A percentile compares a stretch with the other conserved stretches of the same genome.
These are phyloP conservation scores for Teunomyces lycoperdinae DNA, from an alignment of 805 yeast species.

Conservation along the genomic window DNA sequence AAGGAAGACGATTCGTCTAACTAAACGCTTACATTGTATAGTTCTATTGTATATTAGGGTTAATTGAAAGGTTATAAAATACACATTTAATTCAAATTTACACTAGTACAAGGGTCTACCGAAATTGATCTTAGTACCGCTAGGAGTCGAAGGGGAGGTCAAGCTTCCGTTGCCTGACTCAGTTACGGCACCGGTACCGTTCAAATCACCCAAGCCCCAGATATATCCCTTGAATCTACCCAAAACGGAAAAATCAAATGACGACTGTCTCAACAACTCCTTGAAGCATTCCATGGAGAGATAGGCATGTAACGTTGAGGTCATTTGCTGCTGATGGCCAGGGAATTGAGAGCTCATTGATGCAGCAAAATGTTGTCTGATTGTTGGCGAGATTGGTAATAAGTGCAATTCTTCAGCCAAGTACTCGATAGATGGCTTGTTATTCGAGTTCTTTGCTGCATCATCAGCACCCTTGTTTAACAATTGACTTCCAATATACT, in stretches of 20 bases:
- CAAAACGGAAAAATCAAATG: conserved; percentile 18
- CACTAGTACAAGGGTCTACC: conserved; percentile 20
- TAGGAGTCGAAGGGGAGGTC: conserved; percentile 23
- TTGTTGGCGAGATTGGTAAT: conserved; percentile 55
- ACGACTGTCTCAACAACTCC: conserved; percentile 43
- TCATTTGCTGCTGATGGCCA: conserved; percentile 28
- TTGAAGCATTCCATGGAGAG: conserved; percentile 64
- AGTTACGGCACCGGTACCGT: conserved; percentile 8
- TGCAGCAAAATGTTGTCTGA: conserved; percentile 29
- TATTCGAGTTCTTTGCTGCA: conserved; percentile 12
- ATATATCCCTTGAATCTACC: conserved; percentile 47
- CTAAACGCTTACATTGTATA: conserved; percentile 6
- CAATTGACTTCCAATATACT: conserved; percentile 44
- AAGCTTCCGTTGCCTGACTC: conserved; percentile 6
- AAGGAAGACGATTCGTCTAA: conserved; percentile 30
- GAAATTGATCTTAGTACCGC: conserved; percentile 25
- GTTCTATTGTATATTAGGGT: conserved; percentile 5
- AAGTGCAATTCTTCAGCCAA: conserved; percentile 67
- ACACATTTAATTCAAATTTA: conserved; percentile 1
- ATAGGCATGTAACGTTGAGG: conserved; percentile 59
- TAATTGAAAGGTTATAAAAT: conserved; percentile 3
- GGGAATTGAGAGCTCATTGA: conserved; percentile 15
- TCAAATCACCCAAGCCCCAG: conserved; percentile 46
- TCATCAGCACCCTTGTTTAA: conserved; percentile 20
- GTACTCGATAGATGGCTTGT: conserved; percentile 53